Evolutionary conservation across 352 stramenopile species (phyloP).

Genomic region (Phytophthora citrophthora): DNA sequence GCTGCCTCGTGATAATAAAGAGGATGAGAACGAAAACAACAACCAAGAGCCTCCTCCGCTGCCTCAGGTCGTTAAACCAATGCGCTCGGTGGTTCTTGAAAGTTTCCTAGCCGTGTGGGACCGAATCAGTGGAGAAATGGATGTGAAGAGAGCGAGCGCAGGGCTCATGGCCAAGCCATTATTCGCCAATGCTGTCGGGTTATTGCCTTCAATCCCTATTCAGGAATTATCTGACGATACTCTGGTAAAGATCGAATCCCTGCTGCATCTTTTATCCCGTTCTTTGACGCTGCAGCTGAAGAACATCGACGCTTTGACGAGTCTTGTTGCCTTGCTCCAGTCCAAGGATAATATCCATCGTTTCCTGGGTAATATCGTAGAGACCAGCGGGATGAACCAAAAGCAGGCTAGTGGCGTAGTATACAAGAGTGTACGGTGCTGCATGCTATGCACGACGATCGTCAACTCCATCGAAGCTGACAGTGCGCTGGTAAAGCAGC

Average conservation of each 20-base stretch:
- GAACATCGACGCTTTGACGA: conserved; percentile 3
- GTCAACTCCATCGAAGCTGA: conserved; percentile 46
- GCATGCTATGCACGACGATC: conserved; percentile 67
- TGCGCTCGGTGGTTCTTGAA: conserved; percentile 20
- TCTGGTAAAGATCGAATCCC: conserved; percentile 15
- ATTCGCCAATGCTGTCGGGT: conserved; percentile 26
- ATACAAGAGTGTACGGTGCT: conserved; percentile 65
- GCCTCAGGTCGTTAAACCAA: conserved; percentile 1
- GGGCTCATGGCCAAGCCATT: conserved; percentile 26
- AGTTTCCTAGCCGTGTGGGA: conserved; percentile 37
- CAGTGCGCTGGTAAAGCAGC: not conserved
- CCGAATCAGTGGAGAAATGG: conserved; percentile 32
- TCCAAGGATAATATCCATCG: conserved; percentile 33
- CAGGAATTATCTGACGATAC: conserved; percentile 21
- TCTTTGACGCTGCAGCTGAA: conserved; percentile 34
- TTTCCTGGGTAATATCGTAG: conserved; percentile 31
- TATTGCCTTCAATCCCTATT: conserved; percentile 28
- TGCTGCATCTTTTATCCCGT: conserved; percentile 39
- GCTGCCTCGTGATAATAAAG: not conserved
- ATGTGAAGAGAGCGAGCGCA: conserved; percentile 24
- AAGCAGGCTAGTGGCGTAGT: conserved; percentile 46
- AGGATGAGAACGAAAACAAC: conserved; percentile 14
- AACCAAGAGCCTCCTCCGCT: not conserved
- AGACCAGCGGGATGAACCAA: conserved; percentile 5
- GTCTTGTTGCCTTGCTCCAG: conserved; percentile 13